Conservation (phyloP, 2,329 filamentous ascomycete genomes). For the Sclerotinia glacialis region DNA sequence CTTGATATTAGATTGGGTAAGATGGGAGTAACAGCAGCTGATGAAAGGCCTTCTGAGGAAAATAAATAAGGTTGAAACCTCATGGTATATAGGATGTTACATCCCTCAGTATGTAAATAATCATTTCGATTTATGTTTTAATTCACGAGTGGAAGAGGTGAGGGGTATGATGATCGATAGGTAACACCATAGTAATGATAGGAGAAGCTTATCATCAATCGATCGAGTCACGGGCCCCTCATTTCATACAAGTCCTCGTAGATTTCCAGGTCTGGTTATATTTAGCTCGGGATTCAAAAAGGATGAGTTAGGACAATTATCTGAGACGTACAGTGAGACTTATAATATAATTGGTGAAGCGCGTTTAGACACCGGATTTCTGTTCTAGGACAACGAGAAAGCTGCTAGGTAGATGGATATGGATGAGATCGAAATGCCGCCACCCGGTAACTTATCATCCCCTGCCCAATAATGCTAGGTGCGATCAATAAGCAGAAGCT, state of each 20-base stretch:
- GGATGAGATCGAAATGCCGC: neutral
- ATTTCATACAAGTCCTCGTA: neutral
- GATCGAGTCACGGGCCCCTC: neutral
- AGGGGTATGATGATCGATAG: neutral
- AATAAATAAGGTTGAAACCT: neutral
- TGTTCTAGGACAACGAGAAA: neutral
- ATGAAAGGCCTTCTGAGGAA: neutral
- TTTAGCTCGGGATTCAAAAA: too few species aligned
- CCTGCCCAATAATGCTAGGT: neutral
- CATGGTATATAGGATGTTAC: too few species aligned
- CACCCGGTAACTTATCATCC: neutral
- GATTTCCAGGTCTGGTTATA: neutral
- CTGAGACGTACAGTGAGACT: neutral
- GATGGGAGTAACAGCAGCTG: neutral
- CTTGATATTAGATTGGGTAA: neutral
- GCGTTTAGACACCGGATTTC: slow-evolving; percentile 2
- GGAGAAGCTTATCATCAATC: too few species aligned
- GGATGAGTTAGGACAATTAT: neutral
- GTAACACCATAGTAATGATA: too few species aligned
- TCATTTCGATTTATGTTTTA: neutral
- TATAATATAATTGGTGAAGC: neutral
- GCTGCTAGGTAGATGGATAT: neutral
- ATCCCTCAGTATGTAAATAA: neutral
- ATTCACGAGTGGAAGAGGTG: neutral
- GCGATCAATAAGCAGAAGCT: neutral